phyloP scores from a whole-genome alignment of 768 basidiomycete genomes.

The Tulasnella sp. region DNA sequence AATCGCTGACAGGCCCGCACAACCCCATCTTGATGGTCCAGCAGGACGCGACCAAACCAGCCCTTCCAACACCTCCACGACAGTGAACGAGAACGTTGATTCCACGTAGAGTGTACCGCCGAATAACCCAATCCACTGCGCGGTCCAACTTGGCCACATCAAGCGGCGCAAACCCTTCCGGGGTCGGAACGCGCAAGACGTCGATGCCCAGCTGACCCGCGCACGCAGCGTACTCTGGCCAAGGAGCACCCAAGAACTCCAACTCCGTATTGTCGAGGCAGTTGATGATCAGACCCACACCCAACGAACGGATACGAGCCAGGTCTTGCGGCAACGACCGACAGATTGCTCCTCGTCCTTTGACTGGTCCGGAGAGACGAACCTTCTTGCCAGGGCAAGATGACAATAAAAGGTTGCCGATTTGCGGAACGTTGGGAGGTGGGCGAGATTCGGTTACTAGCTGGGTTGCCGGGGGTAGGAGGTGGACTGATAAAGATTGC shows the following conservation, averaged over 20 bases:
- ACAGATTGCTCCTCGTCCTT: slow-evolving; percentile 76
- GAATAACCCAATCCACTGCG: slow-evolving; percentile 61
- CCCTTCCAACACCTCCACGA: slow-evolving; percentile 89
- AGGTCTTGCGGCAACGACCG: slow-evolving; percentile 77
- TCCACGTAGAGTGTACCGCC: slow-evolving; percentile 68
- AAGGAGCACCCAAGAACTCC: slow-evolving; percentile 78
- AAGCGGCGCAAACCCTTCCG: slow-evolving; percentile 81
- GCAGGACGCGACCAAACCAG: slow-evolving; percentile 85
- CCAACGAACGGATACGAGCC: slow-evolving; percentile 62
- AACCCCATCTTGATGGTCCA: slow-evolving; percentile 91
- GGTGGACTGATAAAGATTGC: background rate
- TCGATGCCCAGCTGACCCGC: slow-evolving; percentile 68
- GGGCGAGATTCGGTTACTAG: background rate
- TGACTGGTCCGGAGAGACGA: slow-evolving; percentile 49
- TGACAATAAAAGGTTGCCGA: slow-evolving; percentile 86
- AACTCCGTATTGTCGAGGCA: slow-evolving; percentile 85
- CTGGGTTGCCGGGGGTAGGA: background rate
- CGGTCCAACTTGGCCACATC: slow-evolving; percentile 56
- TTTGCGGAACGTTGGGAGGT: slow-evolving; percentile 27
- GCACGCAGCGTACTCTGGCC: slow-evolving; percentile 64
- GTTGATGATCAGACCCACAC: slow-evolving; percentile 78
- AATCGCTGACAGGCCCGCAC: slow-evolving; percentile 47
- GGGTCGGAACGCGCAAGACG: slow-evolving; percentile 77
- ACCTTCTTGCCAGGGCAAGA: slow-evolving; percentile 95
- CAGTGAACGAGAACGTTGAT: slow-evolving; percentile 79